Conservation (phyloP, 73 alveolate genomes). For the Paramecium bursaria region DNA sequence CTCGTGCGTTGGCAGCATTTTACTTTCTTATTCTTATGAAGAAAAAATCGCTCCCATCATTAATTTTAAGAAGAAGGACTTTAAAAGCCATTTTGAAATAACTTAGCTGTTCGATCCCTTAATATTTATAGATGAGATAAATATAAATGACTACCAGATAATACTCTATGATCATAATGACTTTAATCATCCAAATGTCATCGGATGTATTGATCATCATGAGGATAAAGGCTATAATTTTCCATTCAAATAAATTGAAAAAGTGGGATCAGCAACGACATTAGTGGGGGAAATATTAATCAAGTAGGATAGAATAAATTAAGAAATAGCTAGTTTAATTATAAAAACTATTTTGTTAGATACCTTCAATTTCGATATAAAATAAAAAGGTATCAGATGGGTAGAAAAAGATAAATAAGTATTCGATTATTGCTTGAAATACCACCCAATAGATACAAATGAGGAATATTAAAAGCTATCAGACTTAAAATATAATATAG, state of each 20-base stretch:
- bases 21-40: background rate
- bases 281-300: background rate
- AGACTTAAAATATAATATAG: constrained; percentile 4
- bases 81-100: constrained; percentile 15
- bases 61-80: background rate
- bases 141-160: background rate
- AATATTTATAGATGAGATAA: background rate
- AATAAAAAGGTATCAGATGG: constrained; percentile 27
- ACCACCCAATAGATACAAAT: background rate
- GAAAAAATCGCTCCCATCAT: background rate
- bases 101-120: background rate
- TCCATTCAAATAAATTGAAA: background rate
- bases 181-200: background rate
- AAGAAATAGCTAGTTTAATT: constrained; percentile 21
- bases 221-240: background rate
- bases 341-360: constrained; percentile 34
- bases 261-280: constrained; percentile 32
- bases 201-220: constrained; percentile 7
- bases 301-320: background rate
- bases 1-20: background rate
- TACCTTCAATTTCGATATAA: constrained; percentile 12
- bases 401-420: background rate
- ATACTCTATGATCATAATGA: constrained; percentile 29
- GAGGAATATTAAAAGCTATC: constrained; percentile 17
- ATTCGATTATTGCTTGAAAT: background rate